Conservation (phyloP, 2,329 filamentous ascomycete genomes). For the Beauveria sp. region DNA sequence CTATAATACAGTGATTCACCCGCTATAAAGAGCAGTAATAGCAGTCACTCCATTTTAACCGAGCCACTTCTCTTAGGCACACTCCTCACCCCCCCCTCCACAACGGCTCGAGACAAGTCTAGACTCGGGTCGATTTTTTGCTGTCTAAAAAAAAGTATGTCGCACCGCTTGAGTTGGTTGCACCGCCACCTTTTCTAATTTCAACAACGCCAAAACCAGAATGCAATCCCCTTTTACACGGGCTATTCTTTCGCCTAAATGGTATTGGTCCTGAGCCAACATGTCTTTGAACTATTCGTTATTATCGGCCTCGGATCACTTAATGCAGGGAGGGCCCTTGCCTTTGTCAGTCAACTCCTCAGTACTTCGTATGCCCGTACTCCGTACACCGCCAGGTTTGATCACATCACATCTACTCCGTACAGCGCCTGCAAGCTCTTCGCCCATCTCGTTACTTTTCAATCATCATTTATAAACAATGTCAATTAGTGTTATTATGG, state of each 20-base stretch:
- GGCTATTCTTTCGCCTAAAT: not conserved
- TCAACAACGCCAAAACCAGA: not conserved
- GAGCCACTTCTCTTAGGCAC: not conserved
- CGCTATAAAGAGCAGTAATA: not conserved
- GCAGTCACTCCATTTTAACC: no score
- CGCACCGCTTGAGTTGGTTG: not conserved
- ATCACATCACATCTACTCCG: not conserved
- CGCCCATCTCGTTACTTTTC: not conserved
- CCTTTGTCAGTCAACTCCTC: no score
- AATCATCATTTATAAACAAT: not conserved
- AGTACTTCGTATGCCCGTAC: not conserved
- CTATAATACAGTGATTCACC: not conserved
- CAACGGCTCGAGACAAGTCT: slow-evolving; percentile 4
- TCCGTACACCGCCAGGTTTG: not conserved
- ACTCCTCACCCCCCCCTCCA: not conserved
- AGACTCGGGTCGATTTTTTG: slow-evolving; percentile 2
- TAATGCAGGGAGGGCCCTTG: not conserved
- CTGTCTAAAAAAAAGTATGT: not conserved
- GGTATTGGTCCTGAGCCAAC: not conserved
- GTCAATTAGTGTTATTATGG: slow-evolving; percentile 1
- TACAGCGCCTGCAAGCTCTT: not conserved
- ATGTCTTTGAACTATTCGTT: not conserved
- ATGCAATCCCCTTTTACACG: not conserved
- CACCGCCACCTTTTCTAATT: slow-evolving; percentile 13
- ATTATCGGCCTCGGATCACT: not conserved